These are phyloP conservation scores for Clavispora asparagi DNA, from an alignment of 805 yeast species.

Conservation along the genomic window DNA sequence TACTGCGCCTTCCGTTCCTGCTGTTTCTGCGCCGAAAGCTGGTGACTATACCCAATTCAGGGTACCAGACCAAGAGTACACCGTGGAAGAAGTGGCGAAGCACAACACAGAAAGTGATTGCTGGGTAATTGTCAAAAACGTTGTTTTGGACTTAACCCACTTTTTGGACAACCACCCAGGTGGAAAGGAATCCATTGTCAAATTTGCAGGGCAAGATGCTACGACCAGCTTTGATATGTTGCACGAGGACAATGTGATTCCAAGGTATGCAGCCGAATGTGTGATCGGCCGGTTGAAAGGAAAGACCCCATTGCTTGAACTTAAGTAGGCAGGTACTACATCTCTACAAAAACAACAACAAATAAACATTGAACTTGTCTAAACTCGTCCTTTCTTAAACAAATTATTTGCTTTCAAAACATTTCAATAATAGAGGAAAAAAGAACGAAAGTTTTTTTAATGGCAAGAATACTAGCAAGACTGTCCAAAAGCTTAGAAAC, in stretches of 20 bases:
- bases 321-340: conserved; percentile 8
- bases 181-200: conserved; percentile 50
- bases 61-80: conserved; percentile 46
- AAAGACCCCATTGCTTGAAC: conserved; percentile 35
- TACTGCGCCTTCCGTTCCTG: no score
- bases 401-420: conserved; percentile 14
- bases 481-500: conserved; percentile 55
- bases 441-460: conserved; percentile 7
- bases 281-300: conserved; percentile 53
- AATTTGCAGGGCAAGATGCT: conserved; percentile 45
- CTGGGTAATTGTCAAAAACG: conserved; percentile 51
- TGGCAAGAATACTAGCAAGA: conserved; percentile 10
- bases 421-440: conserved; percentile 4
- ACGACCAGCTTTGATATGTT: conserved; percentile 48
- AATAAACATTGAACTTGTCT: neutral
- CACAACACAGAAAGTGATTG: conserved; percentile 45
- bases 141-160: conserved; percentile 43
- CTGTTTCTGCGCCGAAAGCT: neutral
- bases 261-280: conserved; percentile 42
- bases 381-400: conserved; percentile 5
- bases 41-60: conserved; percentile 18
- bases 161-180: conserved; percentile 53
- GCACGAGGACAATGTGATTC: conserved; percentile 52
- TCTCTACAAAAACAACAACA: neutral
- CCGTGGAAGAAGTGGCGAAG: conserved; percentile 41